Evolutionary conservation across 192 early-diverging fungal species (phyloP), one percentile per base, ranked within the genome.

Genomic region (Bifiguratus adelaidae): DNA sequence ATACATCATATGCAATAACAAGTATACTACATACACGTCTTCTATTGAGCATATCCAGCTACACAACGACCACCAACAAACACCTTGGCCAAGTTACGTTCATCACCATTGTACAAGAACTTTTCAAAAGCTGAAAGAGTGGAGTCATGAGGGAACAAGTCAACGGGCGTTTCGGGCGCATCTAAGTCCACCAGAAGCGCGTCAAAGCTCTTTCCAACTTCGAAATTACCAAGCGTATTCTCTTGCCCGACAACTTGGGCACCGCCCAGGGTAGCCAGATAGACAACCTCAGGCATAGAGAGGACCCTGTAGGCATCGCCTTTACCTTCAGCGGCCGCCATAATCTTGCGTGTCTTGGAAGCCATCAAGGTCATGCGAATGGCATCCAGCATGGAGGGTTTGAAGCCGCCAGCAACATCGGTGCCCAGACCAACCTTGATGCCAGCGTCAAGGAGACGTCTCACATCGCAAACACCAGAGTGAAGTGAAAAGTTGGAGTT

Each of bases 401-500:
- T 64, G 56, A 80, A 92, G 18, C 94, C 94, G 26, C 89, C 94
- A 33, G 89, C 80, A 18, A 91, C 83, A 62, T 97, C 94, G 8
- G 89, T 97, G 25, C 94, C 94, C 33, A 97, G 71, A 4, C 91
- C 88, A n/a, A 94, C 83, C 48, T 86, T 88, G 55, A 88, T 68
- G 11, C 78, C 83, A 32, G 77, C 65, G 47, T 65, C 46, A 26
- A 94, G 45, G 49, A 91, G 68, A 41, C 76, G 67, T 22, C 89
- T 71, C 25, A 97, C 85, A 56, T 92, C 76, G 32, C 83, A 77
- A 9, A 86, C 60, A 16, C 94, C 94, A 20, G 78, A 83, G 51
- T 77, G 67, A 19, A 97, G 67, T 18, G 78, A 63, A 56, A 95
- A 92, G 69, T 97, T 97, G 25, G 84, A 87, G 55, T 78, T 89